Evolutionary conservation across 2,329 filamentous ascomycete species (phyloP).

Genomic region (Blumeriella jaapii): DNA sequence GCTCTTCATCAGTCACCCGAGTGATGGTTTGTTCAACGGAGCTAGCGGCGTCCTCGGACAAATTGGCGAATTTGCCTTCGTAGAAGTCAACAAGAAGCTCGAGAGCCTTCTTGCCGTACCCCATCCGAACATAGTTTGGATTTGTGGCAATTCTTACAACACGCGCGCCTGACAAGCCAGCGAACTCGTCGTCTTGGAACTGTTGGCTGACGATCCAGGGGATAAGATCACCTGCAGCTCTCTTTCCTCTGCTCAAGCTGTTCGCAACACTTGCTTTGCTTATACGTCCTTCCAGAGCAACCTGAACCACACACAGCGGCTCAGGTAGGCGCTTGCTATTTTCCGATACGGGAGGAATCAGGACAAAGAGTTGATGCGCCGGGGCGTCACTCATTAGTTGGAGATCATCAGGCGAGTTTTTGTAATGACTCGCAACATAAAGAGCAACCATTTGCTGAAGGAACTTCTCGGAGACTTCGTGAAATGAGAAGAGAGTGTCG

Average conservation of each 20-base stretch:
- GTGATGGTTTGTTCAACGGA: constrained; percentile 50
- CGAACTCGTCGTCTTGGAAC: constrained; percentile 96
- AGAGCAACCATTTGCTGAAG: constrained; percentile 96
- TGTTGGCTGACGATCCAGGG: constrained; percentile 97
- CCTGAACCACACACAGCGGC: constrained; percentile 87
- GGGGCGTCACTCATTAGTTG: constrained; percentile 97
- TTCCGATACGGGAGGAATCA: constrained; percentile 76
- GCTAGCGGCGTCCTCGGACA: constrained; percentile 58
- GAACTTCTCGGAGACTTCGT: constrained; percentile 93
- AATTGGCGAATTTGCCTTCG: constrained; percentile 77
- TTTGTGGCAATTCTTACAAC: constrained; percentile 93
- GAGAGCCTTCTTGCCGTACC: constrained; percentile 83
- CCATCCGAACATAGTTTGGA: constrained; percentile 84
- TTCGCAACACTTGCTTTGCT: constrained; percentile 87
- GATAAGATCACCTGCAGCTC: constrained; percentile 86
- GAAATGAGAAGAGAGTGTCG: constrained; percentile 95
- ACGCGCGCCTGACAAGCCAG: constrained; percentile 80
- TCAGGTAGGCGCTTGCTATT: constrained; percentile 72
- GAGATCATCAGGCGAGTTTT: constrained; percentile 96
- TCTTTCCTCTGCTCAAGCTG: constrained; percentile 75
- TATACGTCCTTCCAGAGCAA: constrained; percentile 89
- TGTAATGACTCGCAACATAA: constrained; percentile 95
- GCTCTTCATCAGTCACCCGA: constrained; percentile 70
- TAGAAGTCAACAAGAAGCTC: constrained; percentile 86
- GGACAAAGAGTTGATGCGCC: constrained; percentile 89